These are phyloP conservation scores for Monascus purpureus DNA, from an alignment of 495 filamentous ascomycete genomes.

Conservation along the genomic window DNA sequence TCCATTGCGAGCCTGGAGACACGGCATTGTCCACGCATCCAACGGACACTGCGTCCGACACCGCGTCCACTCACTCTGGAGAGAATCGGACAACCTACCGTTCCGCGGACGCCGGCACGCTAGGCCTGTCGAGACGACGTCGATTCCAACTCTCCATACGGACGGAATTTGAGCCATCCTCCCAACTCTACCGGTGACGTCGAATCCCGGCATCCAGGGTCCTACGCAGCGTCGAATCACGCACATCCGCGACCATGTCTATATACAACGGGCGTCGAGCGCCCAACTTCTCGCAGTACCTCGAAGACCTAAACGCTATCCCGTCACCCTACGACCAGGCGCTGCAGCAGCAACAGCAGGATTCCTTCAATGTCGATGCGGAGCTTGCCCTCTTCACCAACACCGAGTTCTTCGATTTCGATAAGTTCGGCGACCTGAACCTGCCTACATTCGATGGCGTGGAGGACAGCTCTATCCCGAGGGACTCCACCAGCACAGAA, in stretches of 20 bases:
- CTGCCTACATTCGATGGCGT: constrained; percentile 23
- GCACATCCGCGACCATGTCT: constrained; percentile 37
- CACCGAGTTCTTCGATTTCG: constrained; percentile 85
- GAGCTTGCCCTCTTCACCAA: constrained; percentile 88
- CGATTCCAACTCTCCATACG: no score
- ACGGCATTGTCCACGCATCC: no score
- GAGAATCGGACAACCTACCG: no score
- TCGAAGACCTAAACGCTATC: constrained; percentile 74
- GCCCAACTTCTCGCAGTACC: constrained; percentile 75
- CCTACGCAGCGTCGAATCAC: constrained; percentile 4
- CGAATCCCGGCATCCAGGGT: no score
- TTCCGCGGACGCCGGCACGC: no score
- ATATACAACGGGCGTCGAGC: constrained; percentile 54
- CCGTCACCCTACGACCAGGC: constrained; percentile 52
- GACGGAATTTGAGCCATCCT: no score
- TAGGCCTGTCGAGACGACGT: no score
- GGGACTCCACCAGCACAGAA: constrained; percentile 10
- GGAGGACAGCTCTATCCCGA: constrained; percentile 15
- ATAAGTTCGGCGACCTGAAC: constrained; percentile 36
- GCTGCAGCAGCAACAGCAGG: constrained; percentile 37
- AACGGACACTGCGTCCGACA: no score
- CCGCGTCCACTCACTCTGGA: no score
- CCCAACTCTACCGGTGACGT: no score
- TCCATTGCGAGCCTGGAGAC: no score
- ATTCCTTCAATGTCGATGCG: constrained; percentile 49